Evolutionary conservation across 1,284 basidiomycete species (phyloP), one percentile per base, ranked within the genome.

Genomic region (Malassezia furfur): DNA sequence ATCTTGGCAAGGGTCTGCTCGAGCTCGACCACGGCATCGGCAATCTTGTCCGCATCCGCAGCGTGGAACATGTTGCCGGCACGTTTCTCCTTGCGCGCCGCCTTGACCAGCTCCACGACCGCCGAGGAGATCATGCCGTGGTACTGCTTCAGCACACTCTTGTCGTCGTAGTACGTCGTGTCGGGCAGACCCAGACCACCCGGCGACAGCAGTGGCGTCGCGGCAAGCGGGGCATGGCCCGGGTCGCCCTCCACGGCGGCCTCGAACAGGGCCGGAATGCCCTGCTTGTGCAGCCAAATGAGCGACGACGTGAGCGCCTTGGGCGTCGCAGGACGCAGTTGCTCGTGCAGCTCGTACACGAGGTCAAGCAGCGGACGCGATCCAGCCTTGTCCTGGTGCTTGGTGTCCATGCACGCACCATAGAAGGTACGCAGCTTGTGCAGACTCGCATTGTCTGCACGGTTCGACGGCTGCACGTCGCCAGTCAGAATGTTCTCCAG

Each of bases 101-200:
- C 43, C 14, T 19, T 14, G 10, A 28, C 32, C n/a, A 90, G 77
- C 7, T 81, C 78, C 9, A 80, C 65, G 17, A 94, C 79, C 10
- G 91, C 79, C 19, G 81, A 80, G 63, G 83, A 80, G 22, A 93
- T 77, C 15, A 88, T 83, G 40, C 79, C 78, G 60, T 81, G 79
- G 76, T 96, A 96, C 11, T 87, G 76, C 22, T 82, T 80, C 21
- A 84, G 75, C 44, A 88, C 82, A 0, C 79, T 78, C 52, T 84
- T 78, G 59, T 96, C 91, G 46, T 86, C 81, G 74, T 90, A 96
- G 75, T 96, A 96, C 77, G 91, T 88, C 84, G 91, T 90, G 39
- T 90, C 84, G 1, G 91, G 91, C 12, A 96, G 82, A 31, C 90
- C 88, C 7, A 96, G 80, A 10, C 78, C 81, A 7, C 86, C 82